phyloP scores from a whole-genome alignment of 257 asterid genomes.

The Lavandula angustifolia region DNA sequence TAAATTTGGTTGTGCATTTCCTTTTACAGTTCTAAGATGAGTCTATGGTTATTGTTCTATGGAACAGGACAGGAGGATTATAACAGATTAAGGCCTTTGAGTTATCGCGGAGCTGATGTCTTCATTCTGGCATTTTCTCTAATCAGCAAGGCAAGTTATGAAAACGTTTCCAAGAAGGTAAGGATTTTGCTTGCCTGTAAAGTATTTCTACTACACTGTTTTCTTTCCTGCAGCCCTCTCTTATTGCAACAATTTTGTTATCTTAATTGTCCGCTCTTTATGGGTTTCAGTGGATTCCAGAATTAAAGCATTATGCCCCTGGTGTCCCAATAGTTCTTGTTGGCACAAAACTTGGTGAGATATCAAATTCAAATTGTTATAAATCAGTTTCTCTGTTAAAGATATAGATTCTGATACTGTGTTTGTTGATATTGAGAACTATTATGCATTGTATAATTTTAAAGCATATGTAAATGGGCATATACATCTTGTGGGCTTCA shows the following conservation, averaged over 20 bases:
- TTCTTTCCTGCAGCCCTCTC: conserved; percentile 15
- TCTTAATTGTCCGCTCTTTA: conserved; percentile 11
- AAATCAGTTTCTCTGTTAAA: conserved; percentile 20
- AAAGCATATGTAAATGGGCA: conserved; percentile 2
- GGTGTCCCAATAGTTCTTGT: conserved; percentile 80
- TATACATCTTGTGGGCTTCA: conserved; percentile 20
- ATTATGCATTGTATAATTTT: neutral
- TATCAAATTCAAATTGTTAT: conserved; percentile 18
- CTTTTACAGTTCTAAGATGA: conserved; percentile 23
- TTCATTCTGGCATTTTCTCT: conserved; percentile 78
- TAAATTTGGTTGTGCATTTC: conserved; percentile 13
- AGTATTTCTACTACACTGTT: neutral
- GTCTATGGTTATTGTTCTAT: conserved; percentile 18
- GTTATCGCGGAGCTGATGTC: conserved; percentile 85
- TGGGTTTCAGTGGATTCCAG: conserved; percentile 70
- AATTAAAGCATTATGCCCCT: conserved; percentile 78
- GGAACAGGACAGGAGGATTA: conserved; percentile 78
- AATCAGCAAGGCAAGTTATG: conserved; percentile 78
- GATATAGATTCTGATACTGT: neutral
- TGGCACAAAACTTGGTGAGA: conserved; percentile 78
- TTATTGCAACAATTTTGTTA: neutral
- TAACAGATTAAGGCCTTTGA: conserved; percentile 73
- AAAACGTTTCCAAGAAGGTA: conserved; percentile 76
- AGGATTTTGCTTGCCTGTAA: conserved; percentile 13
- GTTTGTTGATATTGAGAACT: conserved; percentile 1